Base-by-base conservation (phyloP, 2,329 filamentous ascomycete genomes). In the Trichophyton rubrum region DNA sequence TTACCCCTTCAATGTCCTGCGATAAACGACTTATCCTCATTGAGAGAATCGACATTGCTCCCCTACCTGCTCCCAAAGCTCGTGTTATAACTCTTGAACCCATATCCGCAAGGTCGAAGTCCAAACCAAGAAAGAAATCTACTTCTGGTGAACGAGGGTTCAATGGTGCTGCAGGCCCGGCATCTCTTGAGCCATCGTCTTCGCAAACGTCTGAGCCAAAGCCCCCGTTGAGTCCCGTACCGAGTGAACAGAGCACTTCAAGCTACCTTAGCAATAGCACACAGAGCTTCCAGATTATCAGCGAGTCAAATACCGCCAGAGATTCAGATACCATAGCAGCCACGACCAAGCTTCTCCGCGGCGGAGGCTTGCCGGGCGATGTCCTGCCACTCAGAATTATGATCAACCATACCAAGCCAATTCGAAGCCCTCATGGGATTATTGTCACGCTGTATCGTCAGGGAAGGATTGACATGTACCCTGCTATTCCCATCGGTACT, bases 401-500 rank as follows among this genome's bases (percentile, higher is more conserved):
- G 0, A 85, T 99, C 62, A 87, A 90, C 64, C 93, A 97, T 71
- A 92, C 87, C 62, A 95, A 95, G 72, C 82, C 85, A 61, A 84
- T 97, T 68, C 90, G 92, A 75, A 97, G 90, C 70, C 81, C 96
- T 75, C 88, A 92, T 66, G 92, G 93, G 6, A 87, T 97, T 56
- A 93, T 97, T 63, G 84, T 96, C 53, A 97, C 93, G 1, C 78
- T 99, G 7, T 96, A 95, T 71, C 85, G 93, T 51, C 89, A 95
- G 72, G 90, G 90, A 24, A 85, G 90, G 62, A 92, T 97, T 53
- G 92, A 99, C 70, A 88, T 90, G 68, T 82, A 85, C 67, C 84
- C 83, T 22, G 78, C 81, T 7, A 78, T 85, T 60, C 76, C 83
- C 3, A 74, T 86, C 35, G 80, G 79, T 15, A 76, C 83, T 47